Base-by-base conservation (phyloP, 768 basidiomycete species). In the Lactarius sanguifluus region DNA sequence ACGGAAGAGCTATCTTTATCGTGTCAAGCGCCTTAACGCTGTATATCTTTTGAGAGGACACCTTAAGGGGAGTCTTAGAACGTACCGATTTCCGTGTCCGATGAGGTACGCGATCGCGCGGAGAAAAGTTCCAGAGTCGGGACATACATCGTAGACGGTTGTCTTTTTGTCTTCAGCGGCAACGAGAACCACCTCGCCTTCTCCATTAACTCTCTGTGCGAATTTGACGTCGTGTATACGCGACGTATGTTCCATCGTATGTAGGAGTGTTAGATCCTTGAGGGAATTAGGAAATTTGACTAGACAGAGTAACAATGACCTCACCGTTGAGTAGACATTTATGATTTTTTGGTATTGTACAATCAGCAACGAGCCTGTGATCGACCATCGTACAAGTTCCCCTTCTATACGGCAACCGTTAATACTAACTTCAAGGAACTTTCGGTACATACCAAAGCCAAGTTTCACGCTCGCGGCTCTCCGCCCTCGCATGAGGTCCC, bases 401-500 rank as follows among this genome's bases (percentile, higher is more conserved):
- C 90, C 95, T 81, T 99, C 96, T 94, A 71, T 0, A 57, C 16
- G 38, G 9, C 41, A 59, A 62, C 20, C 57, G 5, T 20, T 16
- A 30, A 25, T 13, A 25, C 5, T 25, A 6, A 25, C 25, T 41
- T 5, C 43, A 12, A 25, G 20, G 13, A 16, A n/a, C 2, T 54
- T 36, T 41, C 1, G 15, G 12, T 2, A 74, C 82, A 62, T 66
- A 92, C 95, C 95, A 79, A 89, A 91, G 25, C 93, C 92, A 6
- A 99, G 76, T 74, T 96, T 95, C 56, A 86, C 90, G 75, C 94
- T 94, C 8, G 93, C 94, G 13, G 86, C 86, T 4, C 93, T 92
- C 75, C 90, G 90, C 0, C 96, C 96, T 55, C 96, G 81, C 92
- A 98, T 96, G 58, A 99, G 80, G 80, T 99, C 97, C 97, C 97